phyloP scores from a whole-genome alignment of 768 basidiomycete genomes.

The Lactarius quietus region DNA sequence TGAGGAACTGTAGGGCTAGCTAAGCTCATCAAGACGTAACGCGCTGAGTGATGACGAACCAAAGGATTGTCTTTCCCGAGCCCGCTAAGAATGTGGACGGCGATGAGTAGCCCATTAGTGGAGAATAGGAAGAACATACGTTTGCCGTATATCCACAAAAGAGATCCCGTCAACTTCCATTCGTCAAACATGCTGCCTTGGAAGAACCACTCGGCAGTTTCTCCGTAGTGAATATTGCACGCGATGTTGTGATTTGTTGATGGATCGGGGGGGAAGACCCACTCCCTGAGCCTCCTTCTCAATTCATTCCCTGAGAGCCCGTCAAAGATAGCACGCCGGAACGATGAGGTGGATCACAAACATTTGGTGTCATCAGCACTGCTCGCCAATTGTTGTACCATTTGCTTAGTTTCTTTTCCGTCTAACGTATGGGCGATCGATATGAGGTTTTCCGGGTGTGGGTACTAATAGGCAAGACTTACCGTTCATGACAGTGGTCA shows the following conservation, averaged over 20 bases:
- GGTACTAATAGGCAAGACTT: neutral
- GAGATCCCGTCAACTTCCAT: neutral
- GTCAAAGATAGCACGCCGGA: neutral
- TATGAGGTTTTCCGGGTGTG: neutral
- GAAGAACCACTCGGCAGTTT: neutral
- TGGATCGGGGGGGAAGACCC: neutral
- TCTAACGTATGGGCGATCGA: neutral
- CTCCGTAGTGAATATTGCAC: neutral
- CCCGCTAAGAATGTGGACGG: neutral
- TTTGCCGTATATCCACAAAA: neutral
- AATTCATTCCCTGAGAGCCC: neutral
- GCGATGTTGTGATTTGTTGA: neutral
- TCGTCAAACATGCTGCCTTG: neutral
- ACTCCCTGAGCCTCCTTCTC: neutral
- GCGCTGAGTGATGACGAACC: too few relatives aligned
- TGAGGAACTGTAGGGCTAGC: too few relatives aligned
- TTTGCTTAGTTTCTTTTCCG: too few relatives aligned
- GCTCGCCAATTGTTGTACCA: neutral
- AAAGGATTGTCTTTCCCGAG: too few relatives aligned
- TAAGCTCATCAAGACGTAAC: too few relatives aligned
- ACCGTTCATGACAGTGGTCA: neutral
- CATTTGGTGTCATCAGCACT: neutral
- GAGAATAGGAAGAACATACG: neutral
- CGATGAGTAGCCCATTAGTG: neutral
- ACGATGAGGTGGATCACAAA: neutral